These are phyloP conservation scores for Mesotaenium endlicherianum DNA, from an alignment of 139 green algal genomes.

Conservation along the genomic window DNA sequence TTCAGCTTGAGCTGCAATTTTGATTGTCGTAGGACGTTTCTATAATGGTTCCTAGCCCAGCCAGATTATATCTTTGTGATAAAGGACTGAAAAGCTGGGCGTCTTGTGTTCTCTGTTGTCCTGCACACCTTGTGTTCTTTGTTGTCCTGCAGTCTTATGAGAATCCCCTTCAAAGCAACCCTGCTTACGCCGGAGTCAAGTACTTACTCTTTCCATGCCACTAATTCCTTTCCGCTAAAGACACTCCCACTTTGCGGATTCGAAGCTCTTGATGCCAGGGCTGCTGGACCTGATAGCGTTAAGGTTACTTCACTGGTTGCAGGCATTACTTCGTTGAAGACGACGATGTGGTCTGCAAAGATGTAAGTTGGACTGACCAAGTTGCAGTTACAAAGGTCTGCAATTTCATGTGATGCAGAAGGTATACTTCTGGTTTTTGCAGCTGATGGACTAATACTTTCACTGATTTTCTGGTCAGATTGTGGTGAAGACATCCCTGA, in stretches of 20 bases:
- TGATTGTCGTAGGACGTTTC: too few relatives aligned
- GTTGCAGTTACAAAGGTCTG: background rate
- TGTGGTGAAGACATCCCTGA: background rate
- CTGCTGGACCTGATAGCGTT: background rate
- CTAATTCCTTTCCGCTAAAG: background rate
- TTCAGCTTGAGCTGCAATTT: too few relatives aligned
- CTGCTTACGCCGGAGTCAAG: background rate
- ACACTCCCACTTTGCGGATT: background rate
- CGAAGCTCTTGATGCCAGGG: background rate
- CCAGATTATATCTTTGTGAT: too few relatives aligned
- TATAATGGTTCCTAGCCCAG: too few relatives aligned
- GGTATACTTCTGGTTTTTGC: background rate
- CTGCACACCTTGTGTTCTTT: too few relatives aligned
- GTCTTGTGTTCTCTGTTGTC: too few relatives aligned
- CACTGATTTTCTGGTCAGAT: background rate
- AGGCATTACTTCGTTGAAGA: conserved; percentile 22
- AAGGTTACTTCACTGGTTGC: background rate
- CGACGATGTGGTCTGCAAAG: background rate
- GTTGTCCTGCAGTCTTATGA: background rate
- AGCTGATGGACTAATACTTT: background rate
- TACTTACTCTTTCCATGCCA: background rate
- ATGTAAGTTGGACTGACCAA: conserved; percentile 17
- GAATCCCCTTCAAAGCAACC: conserved; percentile 20
- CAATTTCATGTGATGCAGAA: background rate
- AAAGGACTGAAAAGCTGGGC: too few relatives aligned